Conservation (phyloP, 768 basidiomycete genomes). For the Flagelloscypha sp. region DNA sequence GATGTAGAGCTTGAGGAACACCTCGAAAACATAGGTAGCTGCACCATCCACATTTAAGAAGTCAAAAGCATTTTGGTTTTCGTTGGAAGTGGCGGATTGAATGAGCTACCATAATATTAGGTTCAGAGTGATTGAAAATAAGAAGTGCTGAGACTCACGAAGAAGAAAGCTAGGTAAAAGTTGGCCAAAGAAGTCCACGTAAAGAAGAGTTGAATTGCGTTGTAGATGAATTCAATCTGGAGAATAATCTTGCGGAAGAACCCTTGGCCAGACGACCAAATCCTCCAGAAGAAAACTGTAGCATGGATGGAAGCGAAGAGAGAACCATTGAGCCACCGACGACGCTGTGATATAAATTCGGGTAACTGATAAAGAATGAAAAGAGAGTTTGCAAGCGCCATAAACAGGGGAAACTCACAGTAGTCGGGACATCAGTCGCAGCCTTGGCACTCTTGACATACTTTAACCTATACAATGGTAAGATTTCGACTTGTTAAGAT, state of each 20-base stretch:
- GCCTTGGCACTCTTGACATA: conserved; percentile 94
- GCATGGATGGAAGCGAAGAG: conserved; percentile 92
- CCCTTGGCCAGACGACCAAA: conserved; percentile 89
- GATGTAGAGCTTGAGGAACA: conserved; percentile 79
- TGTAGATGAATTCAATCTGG: conserved; percentile 86
- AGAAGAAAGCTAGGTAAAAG: conserved; percentile 92
- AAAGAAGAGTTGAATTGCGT: conserved; percentile 80
- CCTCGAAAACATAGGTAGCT: conserved; percentile 64
- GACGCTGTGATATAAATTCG: conserved; percentile 92
- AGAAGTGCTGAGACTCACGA: conserved; percentile 47
- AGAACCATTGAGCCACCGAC: conserved; percentile 84
- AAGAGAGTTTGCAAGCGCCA: background rate
- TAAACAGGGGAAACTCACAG: conserved; percentile 28
- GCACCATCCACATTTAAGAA: conserved; percentile 68
- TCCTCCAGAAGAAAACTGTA: conserved; percentile 78
- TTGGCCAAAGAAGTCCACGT: conserved; percentile 93
- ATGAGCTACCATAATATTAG: conserved; percentile 49
- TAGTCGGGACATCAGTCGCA: conserved; percentile 90
- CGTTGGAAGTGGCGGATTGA: conserved; percentile 60
- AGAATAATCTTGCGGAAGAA: conserved; percentile 77
- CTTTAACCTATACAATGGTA: conserved; percentile 42
- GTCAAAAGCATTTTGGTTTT: conserved; percentile 64
- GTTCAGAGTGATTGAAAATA: conserved; percentile 11
- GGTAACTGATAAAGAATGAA: conserved; percentile 40
- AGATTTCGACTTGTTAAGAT: too few species aligned